Evolutionary conservation across 768 basidiomycete genomes (phyloP).

Genomic region (Strobilomyces dryophilus): DNA sequence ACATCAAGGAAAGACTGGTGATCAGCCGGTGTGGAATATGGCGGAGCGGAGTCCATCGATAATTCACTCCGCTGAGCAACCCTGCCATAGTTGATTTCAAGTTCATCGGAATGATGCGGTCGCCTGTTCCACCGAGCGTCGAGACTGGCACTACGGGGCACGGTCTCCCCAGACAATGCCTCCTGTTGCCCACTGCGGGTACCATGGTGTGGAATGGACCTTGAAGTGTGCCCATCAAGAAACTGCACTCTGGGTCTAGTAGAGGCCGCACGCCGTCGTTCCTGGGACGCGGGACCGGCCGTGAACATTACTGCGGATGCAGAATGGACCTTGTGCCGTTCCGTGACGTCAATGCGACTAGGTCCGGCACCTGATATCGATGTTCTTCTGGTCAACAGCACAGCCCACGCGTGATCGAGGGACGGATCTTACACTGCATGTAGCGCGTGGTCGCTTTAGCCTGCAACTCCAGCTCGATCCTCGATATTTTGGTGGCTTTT

Average conservation of each 20-base stretch:
- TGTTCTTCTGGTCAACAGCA: not conserved
- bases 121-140: conserved; percentile 7
- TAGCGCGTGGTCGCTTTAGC: conserved; percentile 72
- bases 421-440: conserved; percentile 68
- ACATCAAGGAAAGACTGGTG: not conserved
- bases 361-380: conserved; percentile 66
- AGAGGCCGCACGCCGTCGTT: conserved; percentile 9
- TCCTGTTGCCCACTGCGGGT: not conserved
- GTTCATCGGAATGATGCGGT: conserved; percentile 9
- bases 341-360: conserved; percentile 68
- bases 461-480: conserved; percentile 76
- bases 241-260: conserved; percentile 16
- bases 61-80: not conserved
- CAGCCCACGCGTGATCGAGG: not conserved
- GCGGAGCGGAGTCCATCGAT: conserved; percentile 27
- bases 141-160: conserved; percentile 9
- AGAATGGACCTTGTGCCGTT: conserved; percentile 73
- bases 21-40: conserved; percentile 23
- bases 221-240: conserved; percentile 2
- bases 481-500: conserved; percentile 83
- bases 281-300: conserved; percentile 42
- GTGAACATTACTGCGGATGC: conserved; percentile 71
- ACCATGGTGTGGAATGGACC: not conserved
- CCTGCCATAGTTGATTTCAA: not conserved
- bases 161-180: not conserved